These are phyloP conservation scores for Ottelia alismoides DNA, from an alignment of 106 monocot genomes.

Conservation along the genomic window DNA sequence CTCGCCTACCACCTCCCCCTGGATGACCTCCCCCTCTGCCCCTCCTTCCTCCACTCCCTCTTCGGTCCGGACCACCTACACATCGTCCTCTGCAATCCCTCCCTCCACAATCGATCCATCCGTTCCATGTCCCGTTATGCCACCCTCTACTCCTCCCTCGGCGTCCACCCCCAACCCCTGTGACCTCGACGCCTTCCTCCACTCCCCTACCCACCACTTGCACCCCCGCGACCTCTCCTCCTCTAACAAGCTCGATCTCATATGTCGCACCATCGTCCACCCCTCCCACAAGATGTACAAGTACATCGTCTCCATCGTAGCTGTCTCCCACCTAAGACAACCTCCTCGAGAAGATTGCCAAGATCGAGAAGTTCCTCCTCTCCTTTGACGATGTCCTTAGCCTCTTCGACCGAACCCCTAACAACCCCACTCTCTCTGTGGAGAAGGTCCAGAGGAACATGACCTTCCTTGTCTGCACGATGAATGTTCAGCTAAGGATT, in stretches of 20 bases:
- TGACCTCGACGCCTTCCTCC: slow-evolving; percentile 15
- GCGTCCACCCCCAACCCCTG: slow-evolving; percentile 8
- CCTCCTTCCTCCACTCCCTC: slow-evolving; percentile 1
- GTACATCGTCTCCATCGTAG: slow-evolving; percentile 21
- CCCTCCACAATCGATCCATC: slow-evolving; percentile 17
- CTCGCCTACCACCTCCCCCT: no score
- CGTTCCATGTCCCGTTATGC: slow-evolving; percentile 10
- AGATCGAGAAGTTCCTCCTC: slow-evolving; percentile 19
- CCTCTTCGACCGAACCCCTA: slow-evolving; percentile 18
- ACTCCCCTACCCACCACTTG: slow-evolving; percentile 12
- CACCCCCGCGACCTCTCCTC: slow-evolving; percentile 10
- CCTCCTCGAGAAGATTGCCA: slow-evolving; percentile 11
- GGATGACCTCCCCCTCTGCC: no score
- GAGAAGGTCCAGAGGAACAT: no score
- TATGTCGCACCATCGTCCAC: slow-evolving; percentile 12
- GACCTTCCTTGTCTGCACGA: slow-evolving; percentile 14
- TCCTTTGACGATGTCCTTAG: slow-evolving; percentile 11
- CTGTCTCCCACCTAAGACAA: slow-evolving; percentile 18
- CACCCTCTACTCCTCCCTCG: slow-evolving; percentile 9
- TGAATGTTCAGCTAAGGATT: slow-evolving; percentile 3
- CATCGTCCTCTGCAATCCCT: slow-evolving; percentile 10
- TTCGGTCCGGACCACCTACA: no score
- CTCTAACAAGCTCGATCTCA: slow-evolving; percentile 17
- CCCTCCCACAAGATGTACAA: slow-evolving; percentile 13
- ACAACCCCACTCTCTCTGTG: slow-evolving; percentile 16